A percentile compares a stretch with the other conserved stretches of the same genome.
phyloP scores from a whole-genome alignment of 176 grass and related monocot genomes.

The Eleusine coracana region DNA sequence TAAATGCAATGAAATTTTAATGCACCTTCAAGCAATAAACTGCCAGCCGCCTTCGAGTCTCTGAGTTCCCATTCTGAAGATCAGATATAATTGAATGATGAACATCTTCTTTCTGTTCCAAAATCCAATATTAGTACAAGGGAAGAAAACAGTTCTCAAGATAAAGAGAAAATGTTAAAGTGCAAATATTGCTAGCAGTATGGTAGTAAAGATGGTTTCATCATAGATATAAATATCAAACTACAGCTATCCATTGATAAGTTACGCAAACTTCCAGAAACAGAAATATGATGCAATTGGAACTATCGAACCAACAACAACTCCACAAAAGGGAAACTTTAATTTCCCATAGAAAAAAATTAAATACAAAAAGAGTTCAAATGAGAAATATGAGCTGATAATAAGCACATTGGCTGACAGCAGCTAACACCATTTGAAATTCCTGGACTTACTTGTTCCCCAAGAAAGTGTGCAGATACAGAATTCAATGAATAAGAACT shows the following conservation, averaged over 20 bases:
- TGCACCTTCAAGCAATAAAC: conserved; percentile 98
- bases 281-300: neutral
- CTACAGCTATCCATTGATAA: neutral
- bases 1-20: conserved; percentile 14
- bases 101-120: conserved; percentile 94
- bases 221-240: neutral
- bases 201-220: conserved; percentile 1
- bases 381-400: conserved; percentile 13
- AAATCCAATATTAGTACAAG: conserved; percentile 35
- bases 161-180: conserved; percentile 1
- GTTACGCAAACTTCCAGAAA: conserved; percentile 6
- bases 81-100: conserved; percentile 99
- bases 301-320: conserved; percentile 15
- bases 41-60: conserved; percentile 87
- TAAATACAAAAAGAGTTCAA: conserved; percentile 15
- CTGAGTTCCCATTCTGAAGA: conserved; percentile 98
- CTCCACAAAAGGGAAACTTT: neutral
- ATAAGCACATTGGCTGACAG: conserved; percentile 7
- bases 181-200: conserved; percentile 10
- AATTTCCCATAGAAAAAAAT: neutral
- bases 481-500: conserved; percentile 99
- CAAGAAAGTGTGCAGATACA: conserved; percentile 95
- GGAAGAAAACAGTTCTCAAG: neutral
- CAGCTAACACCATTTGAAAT: conserved; percentile 29
- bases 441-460: conserved; percentile 81